Evolutionary conservation across 2,329 filamentous ascomycete species (phyloP), one percentile per base, ranked within the genome.

Genomic region (Aspergillus quadrilineatus): DNA sequence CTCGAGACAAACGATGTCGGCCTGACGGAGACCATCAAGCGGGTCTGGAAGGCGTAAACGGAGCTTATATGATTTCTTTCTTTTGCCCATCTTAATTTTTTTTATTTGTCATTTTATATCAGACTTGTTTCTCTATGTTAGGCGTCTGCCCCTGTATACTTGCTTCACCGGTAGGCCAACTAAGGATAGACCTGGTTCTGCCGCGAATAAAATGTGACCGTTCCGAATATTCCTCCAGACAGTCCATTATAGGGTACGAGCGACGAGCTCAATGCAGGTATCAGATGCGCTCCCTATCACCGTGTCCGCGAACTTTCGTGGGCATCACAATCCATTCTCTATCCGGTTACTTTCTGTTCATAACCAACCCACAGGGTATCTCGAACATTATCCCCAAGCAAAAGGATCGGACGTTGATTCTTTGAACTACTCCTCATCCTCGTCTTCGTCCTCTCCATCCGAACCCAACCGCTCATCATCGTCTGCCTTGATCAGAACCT

Each of bases 1-100:
- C 97, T 97, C 69, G 94, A 99, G 86, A 99, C 94, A 32, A 97
- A 97, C 72, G 94, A 99, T 66, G 91, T 99, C 51, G 94, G 94
- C 64, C 75, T 99, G 58, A 96, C 92, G 7, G 93, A 96, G 82
- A 88, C 87, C 32, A 82, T 97, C 64, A 91, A 89, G 83, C 85
- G 89, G 72, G 80, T 97, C 61, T 99, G 94, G 94, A 90, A 83
- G 69, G 93, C 94, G 69, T 76, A 71, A 66, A 70, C 53, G 52
- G 66, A 61, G 60, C 65, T 67, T 63, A 62, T 62, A 53, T 55
- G 64, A 54, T 64, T 65, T 60, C 59, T 59, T 63, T 65, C 65
- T 62, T 63, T 54, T 63, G 62, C 55, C 53, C 50, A 56, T 59
- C 59, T 57, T 60, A 53, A 57, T 44, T 41, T 59, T 63, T 65